Evolutionary conservation across 192 early-diverging fungal genomes (phyloP).

Genomic region (Entrophospora sp.): DNA sequence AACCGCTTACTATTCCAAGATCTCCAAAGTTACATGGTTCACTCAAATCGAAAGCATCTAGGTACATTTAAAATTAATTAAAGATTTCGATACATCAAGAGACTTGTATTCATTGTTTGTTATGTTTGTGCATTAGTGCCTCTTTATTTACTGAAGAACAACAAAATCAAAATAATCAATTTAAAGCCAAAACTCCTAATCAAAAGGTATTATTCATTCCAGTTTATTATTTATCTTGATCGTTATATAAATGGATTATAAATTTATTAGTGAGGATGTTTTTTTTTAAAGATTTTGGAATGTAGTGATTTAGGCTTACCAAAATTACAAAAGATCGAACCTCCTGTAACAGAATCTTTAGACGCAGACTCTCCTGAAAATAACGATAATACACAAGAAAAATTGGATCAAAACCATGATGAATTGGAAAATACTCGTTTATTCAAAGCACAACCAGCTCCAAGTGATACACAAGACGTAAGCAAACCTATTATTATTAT

Average conservation of each 20-base stretch:
- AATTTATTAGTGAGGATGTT: not conserved
- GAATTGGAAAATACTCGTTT: not conserved
- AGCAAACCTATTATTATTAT: not conserved
- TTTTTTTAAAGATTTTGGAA: no score
- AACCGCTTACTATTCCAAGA: not conserved
- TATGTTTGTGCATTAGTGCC: not conserved
- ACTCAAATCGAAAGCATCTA: not conserved
- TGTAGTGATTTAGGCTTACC: no score
- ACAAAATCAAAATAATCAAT: not conserved
- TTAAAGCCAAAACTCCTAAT: not conserved
- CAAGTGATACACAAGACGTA: not conserved
- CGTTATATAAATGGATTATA: not conserved
- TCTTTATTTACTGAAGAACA: not conserved
- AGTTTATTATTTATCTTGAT: not conserved
- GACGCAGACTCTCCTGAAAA: no score
- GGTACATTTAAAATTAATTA: not conserved
- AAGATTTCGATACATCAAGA: not conserved
- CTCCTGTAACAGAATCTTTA: no score
- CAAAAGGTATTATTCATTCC: not conserved
- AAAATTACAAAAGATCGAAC: no score
- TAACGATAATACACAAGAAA: not conserved
- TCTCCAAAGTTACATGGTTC: not conserved
- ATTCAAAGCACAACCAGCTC: constrained; percentile 11
- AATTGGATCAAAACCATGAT: not conserved
- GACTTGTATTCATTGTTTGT: not conserved